Base-by-base conservation (phyloP, 75 land plant genomes). In the Picea glauca region DNA sequence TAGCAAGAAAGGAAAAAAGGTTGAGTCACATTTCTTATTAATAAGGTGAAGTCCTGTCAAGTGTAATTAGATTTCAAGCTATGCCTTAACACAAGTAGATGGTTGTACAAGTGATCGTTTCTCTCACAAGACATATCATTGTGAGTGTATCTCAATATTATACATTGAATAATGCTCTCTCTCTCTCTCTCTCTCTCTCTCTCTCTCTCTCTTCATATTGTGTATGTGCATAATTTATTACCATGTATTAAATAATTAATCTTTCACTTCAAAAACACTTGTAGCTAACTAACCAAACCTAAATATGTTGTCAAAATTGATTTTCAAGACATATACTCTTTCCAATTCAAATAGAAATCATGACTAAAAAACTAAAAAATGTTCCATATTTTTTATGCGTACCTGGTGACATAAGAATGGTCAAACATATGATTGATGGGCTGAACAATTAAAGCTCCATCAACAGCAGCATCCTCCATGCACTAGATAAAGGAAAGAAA, bases 391-490 rank as follows among this genome's bases (percentile, higher is more conserved):
- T 54, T 1, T 60, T 17, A 9, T 60, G 60, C 79, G 20, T n/a
- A 92, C 98, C 98, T 93, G 74, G 92, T 84, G 43, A 96, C 90
- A 43, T 85, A 86, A 21, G 94, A 91, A 83, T 96, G 98, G 78
- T 96, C 98, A 87, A 93, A 96, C 88, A 84, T 96, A 76, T 96
- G 94, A 76, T 91, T 93, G 23, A 96, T 96, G 40, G 97, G 98
- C 67, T 96, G 98, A 58, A 93, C 88, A 64, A 96, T 92, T 26
- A 96, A 84, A 62, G 98, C 94, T 57, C 97, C 96, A 85, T 91
- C 94, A 31, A 96, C 98, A 77, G 83, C 87, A 63, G 93, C 97
- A 57, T 91, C 93, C 72, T 81, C 88, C 92, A 96, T 91, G 60
- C 79, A 85, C 96, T 96, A 84, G 60, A 66, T 33, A 61, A 74